Conservation (phyloP, 768 basidiomycete genomes). For the Pulveroboletus sp. region DNA sequence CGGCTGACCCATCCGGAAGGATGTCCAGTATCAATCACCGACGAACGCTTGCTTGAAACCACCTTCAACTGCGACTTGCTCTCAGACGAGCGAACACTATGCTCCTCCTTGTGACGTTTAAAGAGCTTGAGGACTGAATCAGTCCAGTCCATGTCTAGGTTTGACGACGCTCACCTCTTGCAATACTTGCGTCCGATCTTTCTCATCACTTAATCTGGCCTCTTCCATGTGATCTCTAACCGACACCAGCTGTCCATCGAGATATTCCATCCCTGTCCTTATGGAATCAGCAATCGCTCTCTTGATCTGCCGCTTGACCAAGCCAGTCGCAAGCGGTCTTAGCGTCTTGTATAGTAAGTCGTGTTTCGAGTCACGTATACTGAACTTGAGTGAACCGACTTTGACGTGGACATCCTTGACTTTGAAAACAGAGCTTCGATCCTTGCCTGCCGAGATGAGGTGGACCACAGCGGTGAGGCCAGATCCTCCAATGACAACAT, state of each 20-base stretch:
- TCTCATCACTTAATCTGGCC: constrained; percentile 46
- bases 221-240: constrained; percentile 79
- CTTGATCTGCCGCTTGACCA: constrained; percentile 75
- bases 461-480: constrained; percentile 72
- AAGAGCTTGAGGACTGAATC: constrained; percentile 43
- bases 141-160: not conserved
- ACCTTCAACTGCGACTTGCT: constrained; percentile 76
- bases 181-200: constrained; percentile 48
- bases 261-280: constrained; percentile 77
- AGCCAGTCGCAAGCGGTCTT: constrained; percentile 70
- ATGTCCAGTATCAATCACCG: constrained; percentile 62
- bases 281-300: constrained; percentile 65
- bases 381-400: constrained; percentile 85
- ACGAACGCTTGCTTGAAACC: constrained; percentile 67
- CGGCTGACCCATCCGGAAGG: constrained; percentile 74
- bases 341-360: constrained; percentile 85
- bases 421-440: constrained; percentile 68
- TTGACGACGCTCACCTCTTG: constrained; percentile 45
- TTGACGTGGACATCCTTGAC: constrained; percentile 73
- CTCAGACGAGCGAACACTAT: constrained; percentile 35
- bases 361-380: constrained; percentile 89
- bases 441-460: constrained; percentile 59
- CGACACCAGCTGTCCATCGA: constrained; percentile 86
- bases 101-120: constrained; percentile 54
- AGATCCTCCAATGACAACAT: constrained; percentile 79